Evolutionary conservation across 345 rosid species (phyloP), one percentile per base, ranked within the genome.

Genomic region (Citropsis articulata): DNA sequence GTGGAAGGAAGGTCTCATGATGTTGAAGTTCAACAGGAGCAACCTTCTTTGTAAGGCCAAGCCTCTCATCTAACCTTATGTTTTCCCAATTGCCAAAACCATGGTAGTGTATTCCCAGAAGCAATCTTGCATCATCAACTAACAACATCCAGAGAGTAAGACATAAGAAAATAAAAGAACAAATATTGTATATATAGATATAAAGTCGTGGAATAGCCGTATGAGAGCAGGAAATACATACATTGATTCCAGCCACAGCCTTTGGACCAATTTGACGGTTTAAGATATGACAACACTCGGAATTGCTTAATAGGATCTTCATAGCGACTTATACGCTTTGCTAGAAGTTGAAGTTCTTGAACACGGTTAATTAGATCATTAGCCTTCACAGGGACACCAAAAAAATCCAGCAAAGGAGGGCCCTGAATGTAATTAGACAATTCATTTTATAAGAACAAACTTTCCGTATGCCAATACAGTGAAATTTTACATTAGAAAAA

Each of bases 221-320:
- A 70, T 38, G n/a, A 55, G 60, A 48, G 55, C 48, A 27, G 57
- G 40, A 78, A 56, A 27, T 50, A 85, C 94, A 69, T 89, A 94
- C 99, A 83, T 84, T 91, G 98, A 85, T 94, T 94, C 99, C 99
- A 97, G 55, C 99, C 98, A 73, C 99, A 97, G 71, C 99, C 99
- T 89, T 97, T 97, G 63, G 99, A 91, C 99, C 99, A 97, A 78
- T 94, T 97, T 19, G 99, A 92, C 83, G 98, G 98, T 88, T 94
- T 97, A 72, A 94, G 98, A 84, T 90, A 91, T 31, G 83, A 79
- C 81, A 94, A 84, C 66, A 89, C 98, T 73, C 97, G 91, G 84
- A 97, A 97, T 73, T 94, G 99, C 80, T 88, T 86, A 76, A 96
- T 79, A 53, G 99, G 99, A 85, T 96, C 90, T 69, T 89, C 84